These are phyloP conservation scores for Begonia peltatifolia DNA, from an alignment of 306 rosid species.

Conservation along the genomic window DNA sequence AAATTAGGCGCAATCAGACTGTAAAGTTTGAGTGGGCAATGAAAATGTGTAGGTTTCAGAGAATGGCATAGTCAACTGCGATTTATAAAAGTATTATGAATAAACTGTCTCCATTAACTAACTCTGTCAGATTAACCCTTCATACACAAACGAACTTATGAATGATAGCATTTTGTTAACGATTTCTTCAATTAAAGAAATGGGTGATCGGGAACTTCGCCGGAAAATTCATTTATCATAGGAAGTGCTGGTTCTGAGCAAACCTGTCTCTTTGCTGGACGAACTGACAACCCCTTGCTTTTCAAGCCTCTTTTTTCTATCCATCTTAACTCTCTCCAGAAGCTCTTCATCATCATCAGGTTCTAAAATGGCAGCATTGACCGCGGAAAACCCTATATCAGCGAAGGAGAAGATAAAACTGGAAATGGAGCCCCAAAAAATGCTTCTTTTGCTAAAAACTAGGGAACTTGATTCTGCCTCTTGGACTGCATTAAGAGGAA, in stretches of 20 bases:
- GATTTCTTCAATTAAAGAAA: no score
- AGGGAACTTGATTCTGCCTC: constrained; percentile 14
- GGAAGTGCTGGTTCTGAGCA: background rate
- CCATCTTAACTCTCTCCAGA: constrained; percentile 64
- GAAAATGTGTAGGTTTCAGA: no score
- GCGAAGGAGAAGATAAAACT: constrained; percentile 37
- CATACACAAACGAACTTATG: background rate
- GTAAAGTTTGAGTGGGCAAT: no score
- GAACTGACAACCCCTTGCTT: constrained; percentile 63
- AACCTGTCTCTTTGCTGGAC: constrained; percentile 71
- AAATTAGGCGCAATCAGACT: no score
- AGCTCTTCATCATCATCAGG: constrained; percentile 92
- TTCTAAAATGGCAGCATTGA: constrained; percentile 82
- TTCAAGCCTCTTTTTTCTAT: constrained; percentile 84
- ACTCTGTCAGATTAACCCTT: no score
- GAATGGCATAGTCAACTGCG: no score
- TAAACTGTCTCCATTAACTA: no score
- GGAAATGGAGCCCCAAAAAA: constrained; percentile 33
- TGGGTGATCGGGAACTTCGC: background rate
- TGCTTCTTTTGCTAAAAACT: constrained; percentile 44
- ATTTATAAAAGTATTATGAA: no score
- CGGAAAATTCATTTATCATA: background rate
- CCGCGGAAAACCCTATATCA: constrained; percentile 25
- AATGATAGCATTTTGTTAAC: no score
- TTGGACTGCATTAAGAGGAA: constrained; percentile 30